Evolutionary conservation across 208 protist species (phyloP).

Genomic region (Acanthamoeba culbertsoni): DNA sequence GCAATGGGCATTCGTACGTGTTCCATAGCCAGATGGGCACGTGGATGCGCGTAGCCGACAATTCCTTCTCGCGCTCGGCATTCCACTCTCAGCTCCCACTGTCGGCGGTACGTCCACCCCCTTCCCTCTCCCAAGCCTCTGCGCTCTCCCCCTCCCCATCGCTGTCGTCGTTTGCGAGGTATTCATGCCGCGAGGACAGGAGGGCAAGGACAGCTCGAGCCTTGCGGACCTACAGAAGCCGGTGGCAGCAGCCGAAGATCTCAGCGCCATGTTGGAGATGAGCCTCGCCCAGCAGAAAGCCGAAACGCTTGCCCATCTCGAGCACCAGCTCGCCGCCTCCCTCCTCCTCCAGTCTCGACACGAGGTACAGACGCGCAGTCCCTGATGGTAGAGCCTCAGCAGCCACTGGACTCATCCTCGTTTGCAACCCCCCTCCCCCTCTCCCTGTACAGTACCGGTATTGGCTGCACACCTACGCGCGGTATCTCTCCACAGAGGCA

Average conservation of each 20-base stretch:
- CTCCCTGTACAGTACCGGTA: not conserved
- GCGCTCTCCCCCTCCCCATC: not conserved
- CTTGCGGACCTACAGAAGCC: not conserved
- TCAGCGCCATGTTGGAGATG: not conserved
- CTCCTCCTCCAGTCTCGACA: not conserved
- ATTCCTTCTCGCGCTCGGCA: not conserved
- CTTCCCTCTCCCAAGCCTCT: not conserved
- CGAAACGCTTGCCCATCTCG: slow-evolving; percentile 23
- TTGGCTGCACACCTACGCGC: slow-evolving; percentile 22
- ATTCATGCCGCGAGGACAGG: not conserved
- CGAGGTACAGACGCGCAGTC: not conserved
- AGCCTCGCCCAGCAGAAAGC: slow-evolving; percentile 13
- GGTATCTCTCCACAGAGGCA: not conserved
- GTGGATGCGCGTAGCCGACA: slow-evolving; percentile 22
- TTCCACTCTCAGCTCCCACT: not conserved
- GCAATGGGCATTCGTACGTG: slow-evolving; percentile 5
- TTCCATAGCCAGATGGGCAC: not conserved
- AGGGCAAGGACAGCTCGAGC: not conserved
- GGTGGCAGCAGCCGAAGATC: not conserved
- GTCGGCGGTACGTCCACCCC: not conserved
- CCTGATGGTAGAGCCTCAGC: not conserved
- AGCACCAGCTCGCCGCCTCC: not conserved
- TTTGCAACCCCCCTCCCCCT: not conserved
- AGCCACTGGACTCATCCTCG: not conserved
- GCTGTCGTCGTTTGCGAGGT: not conserved